Percentiles rank a stretch among this genome's conserved stretches.
Evolutionary conservation across 352 stramenopile genomes (phyloP).

Genomic region (Globisporangium solare): DNA sequence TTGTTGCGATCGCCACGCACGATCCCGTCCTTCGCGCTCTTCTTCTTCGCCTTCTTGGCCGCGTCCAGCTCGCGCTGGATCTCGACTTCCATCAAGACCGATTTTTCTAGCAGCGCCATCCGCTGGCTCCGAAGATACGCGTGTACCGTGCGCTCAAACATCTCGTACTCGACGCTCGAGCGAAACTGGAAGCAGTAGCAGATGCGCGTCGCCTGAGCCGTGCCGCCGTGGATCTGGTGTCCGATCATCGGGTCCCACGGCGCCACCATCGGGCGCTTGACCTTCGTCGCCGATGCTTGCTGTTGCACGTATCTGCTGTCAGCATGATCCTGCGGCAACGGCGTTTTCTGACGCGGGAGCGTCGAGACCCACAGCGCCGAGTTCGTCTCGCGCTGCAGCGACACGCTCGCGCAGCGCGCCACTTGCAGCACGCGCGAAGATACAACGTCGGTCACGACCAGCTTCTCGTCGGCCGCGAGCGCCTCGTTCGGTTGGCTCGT

Average conservation of each 20-base stretch:
- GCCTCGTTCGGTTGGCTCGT: constrained; percentile 7
- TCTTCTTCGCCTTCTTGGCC: constrained; percentile 11
- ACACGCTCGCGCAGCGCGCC: constrained; percentile 34
- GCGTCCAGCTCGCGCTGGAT: constrained; percentile 22
- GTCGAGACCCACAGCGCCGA: constrained; percentile 50
- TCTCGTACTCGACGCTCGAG: constrained; percentile 42
- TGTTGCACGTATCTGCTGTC: background rate
- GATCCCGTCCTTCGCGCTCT: background rate
- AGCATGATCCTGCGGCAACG: background rate
- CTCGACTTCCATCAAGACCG: constrained; percentile 52
- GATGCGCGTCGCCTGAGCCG: constrained; percentile 12
- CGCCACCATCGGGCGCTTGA: background rate
- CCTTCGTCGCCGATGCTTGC: background rate
- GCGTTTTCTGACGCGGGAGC: constrained; percentile 6
- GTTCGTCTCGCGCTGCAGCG: constrained; percentile 28
- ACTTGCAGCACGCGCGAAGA: constrained; percentile 53
- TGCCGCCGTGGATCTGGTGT: background rate
- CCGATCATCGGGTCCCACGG: background rate
- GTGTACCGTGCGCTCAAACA: constrained; percentile 36
- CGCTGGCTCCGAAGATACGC: constrained; percentile 37
- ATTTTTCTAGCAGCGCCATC: constrained; percentile 43
- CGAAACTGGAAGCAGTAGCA: constrained; percentile 74
- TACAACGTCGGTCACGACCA: constrained; percentile 49
- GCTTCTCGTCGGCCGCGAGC: constrained; percentile 37
- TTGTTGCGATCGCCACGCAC: no score